Evolutionary conservation across 2,329 filamentous ascomycete species (phyloP), one percentile per base, ranked within the genome.

Genomic region (Trichoderma citrinoviride): DNA sequence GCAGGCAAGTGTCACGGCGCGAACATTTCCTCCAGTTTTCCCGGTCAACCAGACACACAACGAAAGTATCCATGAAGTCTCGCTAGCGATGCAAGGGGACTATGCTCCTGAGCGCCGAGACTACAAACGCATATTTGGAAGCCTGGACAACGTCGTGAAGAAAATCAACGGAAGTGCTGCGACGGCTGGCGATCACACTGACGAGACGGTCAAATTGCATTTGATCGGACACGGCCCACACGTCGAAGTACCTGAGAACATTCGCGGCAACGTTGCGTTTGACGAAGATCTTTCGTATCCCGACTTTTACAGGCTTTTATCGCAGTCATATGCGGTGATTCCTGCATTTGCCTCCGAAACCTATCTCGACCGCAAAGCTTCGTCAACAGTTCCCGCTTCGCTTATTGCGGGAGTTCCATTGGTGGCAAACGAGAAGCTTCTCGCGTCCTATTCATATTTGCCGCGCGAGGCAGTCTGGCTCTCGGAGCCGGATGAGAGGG

Each of bases 71-170:
- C 21, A 37, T 21, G 58, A 61, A 19, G 19, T 61, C 7, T 61
- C 58, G 21, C 58, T 61, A 14, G 58, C 58, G 7, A 53, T 61
- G 58, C 58, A 61, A 27, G 58, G 58, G 23, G 58, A 61, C 25
- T 61, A 61, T n/a, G 58, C 58, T 44, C 58, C 58, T n/a, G 58
- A 61, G 40, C 58, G 58, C 25, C 58, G 58, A 27, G 58, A 61
- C n/a, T 61, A 61, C 47, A 61, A 53, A 3, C 58, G 58, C n/a
- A 61, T 61, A 23, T 61, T 61, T 3, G 58, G 58, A 3, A 61
- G 58, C 47, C 37, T 61, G 19, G 58, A 53, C 7, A 61, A 61
- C 3, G 58, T 61, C n/a, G 58, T 61, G 2, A 61, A 53, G 15
- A 61, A 61, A 47, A 44, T 61, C 10, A 61, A 53, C 19, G 58